These are phyloP conservation scores for Senecio squalidus DNA, from an alignment of 140 eudicot genomes.

Conservation along the genomic window DNA sequence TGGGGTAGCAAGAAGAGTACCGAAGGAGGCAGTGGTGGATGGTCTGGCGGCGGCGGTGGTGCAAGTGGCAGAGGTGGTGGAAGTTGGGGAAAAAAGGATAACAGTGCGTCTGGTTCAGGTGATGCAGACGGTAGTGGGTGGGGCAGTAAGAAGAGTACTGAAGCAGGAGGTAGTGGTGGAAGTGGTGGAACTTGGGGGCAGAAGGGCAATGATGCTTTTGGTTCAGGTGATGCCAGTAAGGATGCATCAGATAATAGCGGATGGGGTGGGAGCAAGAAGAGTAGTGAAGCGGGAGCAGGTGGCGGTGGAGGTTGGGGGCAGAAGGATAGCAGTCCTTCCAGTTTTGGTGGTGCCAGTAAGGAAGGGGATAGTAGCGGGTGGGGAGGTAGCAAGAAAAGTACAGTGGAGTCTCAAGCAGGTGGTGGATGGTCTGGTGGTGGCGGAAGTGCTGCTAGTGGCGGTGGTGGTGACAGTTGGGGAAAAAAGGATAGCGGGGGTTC, in stretches of 20 bases:
- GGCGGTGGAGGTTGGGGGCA: constrained; percentile 19
- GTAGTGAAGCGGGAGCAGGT: background rate
- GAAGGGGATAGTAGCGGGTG: constrained; percentile 6
- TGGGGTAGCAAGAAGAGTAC: constrained; percentile 16
- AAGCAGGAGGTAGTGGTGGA: constrained; percentile 7
- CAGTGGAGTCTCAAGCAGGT: background rate
- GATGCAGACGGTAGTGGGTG: constrained; percentile 22
- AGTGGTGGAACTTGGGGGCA: constrained; percentile 21
- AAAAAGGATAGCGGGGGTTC: constrained; percentile 2
- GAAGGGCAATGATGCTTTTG: background rate
- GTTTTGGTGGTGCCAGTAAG: background rate
- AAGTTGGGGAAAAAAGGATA: constrained; percentile 21
- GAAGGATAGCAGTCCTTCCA: background rate
- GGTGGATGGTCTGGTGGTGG: constrained; percentile 23
- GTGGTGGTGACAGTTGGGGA: constrained; percentile 37
- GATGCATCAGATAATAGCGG: constrained; percentile 3
- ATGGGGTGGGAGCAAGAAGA: constrained; percentile 12
- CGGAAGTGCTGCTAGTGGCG: constrained; percentile 5
- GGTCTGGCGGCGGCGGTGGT: constrained; percentile 4
- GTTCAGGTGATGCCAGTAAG: background rate
- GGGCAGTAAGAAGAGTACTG: constrained; percentile 14
- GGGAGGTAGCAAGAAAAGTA: constrained; percentile 10
- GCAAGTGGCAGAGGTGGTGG: constrained; percentile 8
- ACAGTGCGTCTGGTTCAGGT: background rate
- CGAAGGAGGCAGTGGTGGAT: constrained; percentile 4